phyloP scores from a whole-genome alignment of 2,329 filamentous ascomycete species.

The Arthrobotrys musiformis region DNA sequence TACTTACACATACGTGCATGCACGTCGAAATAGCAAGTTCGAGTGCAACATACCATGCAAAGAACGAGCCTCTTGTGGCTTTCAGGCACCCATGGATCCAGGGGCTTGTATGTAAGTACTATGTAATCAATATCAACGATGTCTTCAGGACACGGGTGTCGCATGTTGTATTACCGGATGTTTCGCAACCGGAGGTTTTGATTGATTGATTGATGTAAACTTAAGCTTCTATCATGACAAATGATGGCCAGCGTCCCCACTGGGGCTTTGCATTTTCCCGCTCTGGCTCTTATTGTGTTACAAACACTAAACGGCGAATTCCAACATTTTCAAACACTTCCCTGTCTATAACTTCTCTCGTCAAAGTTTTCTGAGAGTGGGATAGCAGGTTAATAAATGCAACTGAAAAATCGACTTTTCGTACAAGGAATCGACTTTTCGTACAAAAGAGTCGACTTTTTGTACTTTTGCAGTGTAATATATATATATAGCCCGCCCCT shows the following conservation, averaged over 20 bases:
- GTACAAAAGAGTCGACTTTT: constrained; percentile 20
- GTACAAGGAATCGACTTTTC: constrained; percentile 29
- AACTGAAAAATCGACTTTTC: constrained; percentile 46
- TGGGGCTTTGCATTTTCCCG: constrained; percentile 53
- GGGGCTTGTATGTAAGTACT: constrained; percentile 1
- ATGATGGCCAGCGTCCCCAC: constrained; percentile 28
- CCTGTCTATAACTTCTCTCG: background rate
- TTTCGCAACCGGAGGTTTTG: constrained; percentile 1
- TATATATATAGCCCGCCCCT: constrained; percentile 4
- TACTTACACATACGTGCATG: too few species aligned
- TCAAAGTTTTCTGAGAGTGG: constrained; percentile 33
- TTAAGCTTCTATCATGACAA: constrained; percentile 52
- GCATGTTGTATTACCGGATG: constrained; percentile 15
- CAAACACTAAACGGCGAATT: constrained; percentile 47
- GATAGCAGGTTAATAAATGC: constrained; percentile 37
- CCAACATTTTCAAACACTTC: constrained; percentile 11
- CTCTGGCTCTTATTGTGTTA: constrained; percentile 33
- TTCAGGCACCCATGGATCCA: constrained; percentile 47
- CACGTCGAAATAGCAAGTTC: constrained; percentile 20
- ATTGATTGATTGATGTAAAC: constrained; percentile 16
- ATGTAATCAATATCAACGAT: background rate
- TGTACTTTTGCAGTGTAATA: constrained; percentile 14
- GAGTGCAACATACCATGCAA: constrained; percentile 25
- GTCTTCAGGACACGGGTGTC: background rate
- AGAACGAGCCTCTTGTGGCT: constrained; percentile 29